Evolutionary conservation across 306 rosid species (phyloP).

Genomic region (Arachis hypogaea): DNA sequence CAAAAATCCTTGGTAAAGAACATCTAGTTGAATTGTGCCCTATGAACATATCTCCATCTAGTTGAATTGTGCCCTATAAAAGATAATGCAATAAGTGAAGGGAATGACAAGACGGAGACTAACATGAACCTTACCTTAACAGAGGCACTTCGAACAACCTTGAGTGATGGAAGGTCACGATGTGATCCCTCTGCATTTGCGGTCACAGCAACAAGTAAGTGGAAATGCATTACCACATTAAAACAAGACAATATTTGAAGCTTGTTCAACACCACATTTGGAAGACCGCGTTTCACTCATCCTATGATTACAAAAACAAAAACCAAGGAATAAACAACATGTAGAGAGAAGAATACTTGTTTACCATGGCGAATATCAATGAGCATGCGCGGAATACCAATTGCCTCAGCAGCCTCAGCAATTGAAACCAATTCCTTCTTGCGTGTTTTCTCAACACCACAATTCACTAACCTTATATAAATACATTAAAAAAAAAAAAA

Average conservation of each 20-base stretch:
- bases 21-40: neutral
- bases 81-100: constrained; percentile 10
- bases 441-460: constrained; percentile 85
- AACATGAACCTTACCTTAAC: constrained; percentile 55
- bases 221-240: constrained; percentile 9
- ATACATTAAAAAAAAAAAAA: constrained; percentile 1
- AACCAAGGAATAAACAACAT: neutral
- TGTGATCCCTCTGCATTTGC: constrained; percentile 85
- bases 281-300: neutral
- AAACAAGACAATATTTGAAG: constrained; percentile 9
- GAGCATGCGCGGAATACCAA: constrained; percentile 80
- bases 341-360: constrained; percentile 17
- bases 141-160: constrained; percentile 70
- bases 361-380: constrained; percentile 95
- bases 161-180: constrained; percentile 90
- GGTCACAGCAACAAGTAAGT: constrained; percentile 27
- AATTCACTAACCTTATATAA: constrained; percentile 77
- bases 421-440: constrained; percentile 68
- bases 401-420: constrained; percentile 74
- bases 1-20: neutral
- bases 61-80: neutral
- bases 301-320: neutral
- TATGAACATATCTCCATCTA: neutral
- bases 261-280: neutral
- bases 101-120: constrained; percentile 6